Evolutionary conservation across 208 protist species (phyloP), one percentile per base, ranked within the genome.

Genomic region (Crithidia thermophila): DNA sequence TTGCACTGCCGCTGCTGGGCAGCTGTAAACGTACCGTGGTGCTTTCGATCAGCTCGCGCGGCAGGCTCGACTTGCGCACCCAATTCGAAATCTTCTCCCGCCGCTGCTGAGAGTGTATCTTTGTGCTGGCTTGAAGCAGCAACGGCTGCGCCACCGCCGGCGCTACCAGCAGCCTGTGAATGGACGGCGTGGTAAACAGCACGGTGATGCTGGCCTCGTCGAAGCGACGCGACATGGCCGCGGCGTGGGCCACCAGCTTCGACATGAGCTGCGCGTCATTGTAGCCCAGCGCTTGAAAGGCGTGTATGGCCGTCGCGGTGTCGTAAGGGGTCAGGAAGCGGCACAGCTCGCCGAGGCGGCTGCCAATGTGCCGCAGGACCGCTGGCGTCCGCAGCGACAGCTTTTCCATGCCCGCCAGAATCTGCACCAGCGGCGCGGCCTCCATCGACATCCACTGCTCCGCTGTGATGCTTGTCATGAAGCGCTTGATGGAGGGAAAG

Each of bases 381-480:
- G 68, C 58, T 36, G 86, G 83, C 42, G 70, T 67, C 18, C 86
- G 81, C 40, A 94, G 46, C 37, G 82, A 88, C 18, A 93, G 76
- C 55, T 80, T 75, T 21, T 81, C 62, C 72, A 91, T 83, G 21
- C 59, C 84, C 6, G 49, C 60, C 1, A 93, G 67, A 30, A 94
- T 80, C 62, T 86, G 72, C 31, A 94, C 87, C 20, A 96, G 76
- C 58, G 84, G 79, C 28, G 79, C 63, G 8, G 86, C 90, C 36
- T 90, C 84, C 84, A 93, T 94, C 34, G 76, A 62, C 49, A 51
- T 62, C 88, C 90, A 96, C 79, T 96, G 90, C 75, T 96, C 87
- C 37, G 55, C 60, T 13, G 58, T 88, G 50, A 96, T 84, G 28
- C 59, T 60, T 27, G 72, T 47, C 25, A 93, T 55, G 67, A 96